Evolutionary conservation across 2,329 filamentous ascomycete species (phyloP), one percentile per base, ranked within the genome.

Genomic region (Colletotrichum eleusines): DNA sequence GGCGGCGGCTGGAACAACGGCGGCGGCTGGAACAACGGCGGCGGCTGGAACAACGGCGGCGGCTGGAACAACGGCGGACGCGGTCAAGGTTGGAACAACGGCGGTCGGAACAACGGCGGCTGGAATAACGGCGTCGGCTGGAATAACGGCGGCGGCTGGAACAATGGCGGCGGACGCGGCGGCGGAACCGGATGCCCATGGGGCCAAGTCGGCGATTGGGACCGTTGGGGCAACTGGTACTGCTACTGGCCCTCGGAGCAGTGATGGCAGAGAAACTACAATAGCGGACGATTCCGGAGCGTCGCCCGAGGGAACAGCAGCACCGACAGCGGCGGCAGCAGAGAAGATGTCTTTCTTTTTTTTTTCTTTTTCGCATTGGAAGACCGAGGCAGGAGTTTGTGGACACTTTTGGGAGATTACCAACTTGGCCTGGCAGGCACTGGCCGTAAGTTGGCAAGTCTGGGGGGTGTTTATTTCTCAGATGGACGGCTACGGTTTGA

Each of bases 241-340:
- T 44, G 42, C 42, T 5, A 9, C 42, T 20, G 3, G 9, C 42
- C n/a, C n/a, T n/a, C 42, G 42, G 7, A n/a, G 2, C 1, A 20
- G 42, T 4, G 1, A 7, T 42, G 1, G 3, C 14, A 5, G 18
- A 7, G 1, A 8, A 8, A 7, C 40, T 8, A 18, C 14, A 1
- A 20, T 7, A 20, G 42, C 2, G 6, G 18, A 9, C 42, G 42
- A n/a, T 8, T 18, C 42, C 42, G 42, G 4, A 44, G 42, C 6
- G 7, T 9, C 42, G 11, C n/a, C 42, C 42, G 42, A 44, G 28
- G 2, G n/a, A 7, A 23, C 48, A 16, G 48, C 5, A 18, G n/a
- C 23, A 26, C 4, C 31, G 7, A 7, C 31, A 33, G 7, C n/a
- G n/a, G n/a, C n/a, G n/a, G 46, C 50, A 31, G 42, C 6, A n/a